Conservation (phyloP, 2,329 filamentous ascomycete species). For the Pseudocercospora pini-densiflorae region DNA sequence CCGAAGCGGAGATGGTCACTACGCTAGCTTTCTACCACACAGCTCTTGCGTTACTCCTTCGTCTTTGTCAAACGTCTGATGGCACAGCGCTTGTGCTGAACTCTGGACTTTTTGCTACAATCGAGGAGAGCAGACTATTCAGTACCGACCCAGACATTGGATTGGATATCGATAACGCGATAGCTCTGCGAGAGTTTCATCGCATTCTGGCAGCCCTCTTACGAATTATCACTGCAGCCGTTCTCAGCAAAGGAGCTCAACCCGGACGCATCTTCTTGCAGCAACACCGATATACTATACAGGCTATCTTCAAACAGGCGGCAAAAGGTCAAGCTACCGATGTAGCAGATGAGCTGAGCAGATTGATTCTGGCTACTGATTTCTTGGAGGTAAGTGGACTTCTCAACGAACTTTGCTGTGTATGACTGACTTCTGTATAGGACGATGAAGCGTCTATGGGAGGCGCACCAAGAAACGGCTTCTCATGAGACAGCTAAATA, state of each 20-base stretch:
- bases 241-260: constrained; percentile 76
- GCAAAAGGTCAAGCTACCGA: constrained; percentile 56
- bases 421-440: constrained; percentile 11
- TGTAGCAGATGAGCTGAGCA: constrained; percentile 83
- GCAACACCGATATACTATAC: constrained; percentile 81
- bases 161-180: constrained; percentile 70
- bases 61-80: constrained; percentile 80
- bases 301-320: constrained; percentile 87
- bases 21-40: constrained; percentile 70
- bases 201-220: constrained; percentile 78
- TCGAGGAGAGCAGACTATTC: constrained; percentile 85
- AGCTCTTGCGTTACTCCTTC: constrained; percentile 79
- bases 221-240: constrained; percentile 78
- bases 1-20: constrained; percentile 54
- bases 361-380: constrained; percentile 79
- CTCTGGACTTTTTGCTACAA: constrained; percentile 80
- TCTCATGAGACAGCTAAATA: constrained; percentile 17
- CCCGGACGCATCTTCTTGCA: constrained; percentile 80
- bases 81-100: constrained; percentile 88
- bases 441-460: constrained; percentile 21
- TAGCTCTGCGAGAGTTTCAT: constrained; percentile 81
- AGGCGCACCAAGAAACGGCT: constrained; percentile 20
- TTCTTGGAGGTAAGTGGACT: constrained; percentile 76
- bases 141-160: constrained; percentile 90
- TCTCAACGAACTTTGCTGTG: not conserved